Percentiles rank a stretch among this genome's conserved stretches.
Evolutionary conservation across 2,329 filamentous ascomycete genomes (phyloP).

Genomic region (Leptosphaerulina australis): DNA sequence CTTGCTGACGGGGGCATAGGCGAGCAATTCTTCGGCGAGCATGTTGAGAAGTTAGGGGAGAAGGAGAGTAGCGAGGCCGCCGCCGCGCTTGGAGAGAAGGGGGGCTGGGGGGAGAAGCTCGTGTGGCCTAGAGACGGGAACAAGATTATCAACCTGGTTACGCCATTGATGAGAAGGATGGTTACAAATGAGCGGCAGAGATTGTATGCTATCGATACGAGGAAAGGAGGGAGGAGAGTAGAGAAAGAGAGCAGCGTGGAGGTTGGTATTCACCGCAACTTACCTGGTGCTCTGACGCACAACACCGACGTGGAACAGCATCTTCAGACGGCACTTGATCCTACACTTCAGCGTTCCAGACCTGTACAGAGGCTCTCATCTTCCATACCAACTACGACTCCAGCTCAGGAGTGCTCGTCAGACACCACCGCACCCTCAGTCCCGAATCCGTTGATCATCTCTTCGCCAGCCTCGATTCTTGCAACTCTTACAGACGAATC

Average conservation of each 20-base stretch:
- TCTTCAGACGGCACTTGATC: constrained; percentile 18
- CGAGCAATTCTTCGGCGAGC: constrained; percentile 57
- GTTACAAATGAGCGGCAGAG: constrained; percentile 66
- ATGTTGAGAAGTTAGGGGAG: constrained; percentile 41
- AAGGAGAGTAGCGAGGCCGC: constrained; percentile 43
- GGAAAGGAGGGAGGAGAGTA: constrained; percentile 55
- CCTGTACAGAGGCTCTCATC: neutral
- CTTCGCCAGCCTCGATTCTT: constrained; percentile 13
- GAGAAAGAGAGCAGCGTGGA: constrained; percentile 35
- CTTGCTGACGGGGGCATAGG: constrained; percentile 56
- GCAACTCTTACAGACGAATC: neutral
- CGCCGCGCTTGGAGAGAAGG: constrained; percentile 50
- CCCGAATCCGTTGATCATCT: neutral
- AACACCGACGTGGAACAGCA: constrained; percentile 23
- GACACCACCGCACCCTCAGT: neutral
- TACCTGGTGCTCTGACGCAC: neutral
- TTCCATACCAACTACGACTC: constrained; percentile 1
- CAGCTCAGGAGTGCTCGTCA: neutral
- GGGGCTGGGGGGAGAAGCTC: constrained; percentile 47
- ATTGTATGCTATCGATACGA: constrained; percentile 62
- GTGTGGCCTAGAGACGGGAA: constrained; percentile 62
- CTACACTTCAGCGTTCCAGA: constrained; percentile 4
- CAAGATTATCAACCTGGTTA: constrained; percentile 63
- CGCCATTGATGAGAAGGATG: constrained; percentile 62
- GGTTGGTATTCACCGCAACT: constrained; percentile 15